These are phyloP conservation scores for Solanum pennellii DNA, from an alignment of 257 asterid genomes.

Conservation along the genomic window DNA sequence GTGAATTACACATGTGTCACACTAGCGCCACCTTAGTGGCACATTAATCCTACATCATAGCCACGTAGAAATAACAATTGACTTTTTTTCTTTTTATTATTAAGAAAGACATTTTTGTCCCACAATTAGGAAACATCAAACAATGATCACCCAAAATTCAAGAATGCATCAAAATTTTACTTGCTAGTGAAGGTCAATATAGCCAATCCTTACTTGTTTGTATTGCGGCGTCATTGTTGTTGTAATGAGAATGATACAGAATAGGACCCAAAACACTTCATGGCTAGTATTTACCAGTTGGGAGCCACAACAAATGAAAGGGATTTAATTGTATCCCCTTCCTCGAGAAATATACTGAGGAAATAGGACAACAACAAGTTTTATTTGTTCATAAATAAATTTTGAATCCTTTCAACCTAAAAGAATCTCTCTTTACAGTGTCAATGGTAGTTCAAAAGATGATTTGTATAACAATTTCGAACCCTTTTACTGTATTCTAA, in stretches of 20 bases:
- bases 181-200: background rate
- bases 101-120: too few relatives aligned
- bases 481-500: too few relatives aligned
- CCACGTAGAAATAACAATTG: too few relatives aligned
- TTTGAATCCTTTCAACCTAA: background rate
- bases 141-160: too few relatives aligned
- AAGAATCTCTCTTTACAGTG: background rate
- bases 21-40: too few relatives aligned
- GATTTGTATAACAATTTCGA: background rate
- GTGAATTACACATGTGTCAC: too few relatives aligned
- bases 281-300: background rate
- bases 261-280: background rate
- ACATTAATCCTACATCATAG: too few relatives aligned
- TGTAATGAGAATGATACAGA: background rate
- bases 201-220: background rate
- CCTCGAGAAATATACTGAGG: background rate
- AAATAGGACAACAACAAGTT: background rate
- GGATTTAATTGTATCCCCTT: background rate
- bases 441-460: background rate
- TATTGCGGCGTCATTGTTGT: background rate
- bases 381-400: background rate
- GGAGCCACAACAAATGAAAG: background rate
- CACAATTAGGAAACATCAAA: too few relatives aligned
- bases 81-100: too few relatives aligned
- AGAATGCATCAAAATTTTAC: too few relatives aligned